Percentiles rank a stretch among this genome's conserved stretches.
These are phyloP conservation scores for Penicillium tannophilum DNA, from an alignment of 495 filamentous ascomycete genomes.

Conservation along the genomic window DNA sequence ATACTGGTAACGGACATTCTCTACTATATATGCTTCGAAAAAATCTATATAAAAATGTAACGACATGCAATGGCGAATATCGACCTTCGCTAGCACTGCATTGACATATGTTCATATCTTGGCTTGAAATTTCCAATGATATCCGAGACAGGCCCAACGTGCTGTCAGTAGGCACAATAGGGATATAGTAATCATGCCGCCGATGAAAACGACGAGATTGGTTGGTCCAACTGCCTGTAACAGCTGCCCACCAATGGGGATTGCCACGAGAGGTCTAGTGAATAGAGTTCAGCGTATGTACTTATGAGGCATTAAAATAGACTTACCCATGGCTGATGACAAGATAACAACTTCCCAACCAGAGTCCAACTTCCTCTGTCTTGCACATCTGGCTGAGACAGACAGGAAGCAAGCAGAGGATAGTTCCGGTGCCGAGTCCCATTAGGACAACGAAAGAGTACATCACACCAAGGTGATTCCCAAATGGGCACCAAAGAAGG, in stretches of 20 bases:
- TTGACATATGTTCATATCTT: slow-evolving; percentile 4
- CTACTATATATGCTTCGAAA: slow-evolving; percentile 20
- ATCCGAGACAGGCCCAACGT: slow-evolving; percentile 15
- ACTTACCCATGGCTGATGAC: slow-evolving; percentile 56
- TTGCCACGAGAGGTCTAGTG: slow-evolving; percentile 8
- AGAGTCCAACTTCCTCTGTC: slow-evolving; percentile 60
- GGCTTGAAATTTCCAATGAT: slow-evolving; percentile 8
- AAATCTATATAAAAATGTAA: background rate
- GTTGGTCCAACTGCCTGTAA: slow-evolving; percentile 13
- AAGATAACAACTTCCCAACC: slow-evolving; percentile 63
- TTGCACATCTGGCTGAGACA: slow-evolving; percentile 60
- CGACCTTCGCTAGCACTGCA: background rate
- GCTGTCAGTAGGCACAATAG: slow-evolving; percentile 4
- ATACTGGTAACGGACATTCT: background rate
- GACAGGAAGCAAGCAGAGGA: slow-evolving; percentile 61
- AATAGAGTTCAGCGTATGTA: background rate
- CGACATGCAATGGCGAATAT: background rate
- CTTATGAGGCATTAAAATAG: background rate
- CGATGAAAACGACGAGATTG: slow-evolving; percentile 7
- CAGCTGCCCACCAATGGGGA: slow-evolving; percentile 14
- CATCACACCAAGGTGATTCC: slow-evolving; percentile 44
- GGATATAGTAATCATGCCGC: slow-evolving; percentile 6
- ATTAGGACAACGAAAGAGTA: slow-evolving; percentile 59
- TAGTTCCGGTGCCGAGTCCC: slow-evolving; percentile 59
- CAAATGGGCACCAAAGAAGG: slow-evolving; percentile 56